Base-by-base conservation (phyloP, 2,329 filamentous ascomycete species). In the Trichoderma lentiforme region DNA sequence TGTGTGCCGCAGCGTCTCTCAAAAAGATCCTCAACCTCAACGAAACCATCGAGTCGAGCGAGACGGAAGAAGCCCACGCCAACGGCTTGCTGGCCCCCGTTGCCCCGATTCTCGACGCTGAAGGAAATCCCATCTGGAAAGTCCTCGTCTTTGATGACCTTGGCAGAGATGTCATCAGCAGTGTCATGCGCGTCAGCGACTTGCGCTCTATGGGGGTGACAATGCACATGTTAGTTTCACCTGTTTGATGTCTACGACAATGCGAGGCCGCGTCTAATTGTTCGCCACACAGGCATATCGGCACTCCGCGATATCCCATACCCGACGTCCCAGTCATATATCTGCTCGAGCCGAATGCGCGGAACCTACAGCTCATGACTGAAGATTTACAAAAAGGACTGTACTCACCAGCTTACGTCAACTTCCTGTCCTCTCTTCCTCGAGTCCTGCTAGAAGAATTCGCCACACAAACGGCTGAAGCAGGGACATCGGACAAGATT, bases 21-120 rank as follows among this genome's bases (percentile, higher is more conserved):
- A 94, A 97, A 85, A 95, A 94, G 83, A 94, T 99, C 78, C 89
- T 99, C 76, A 98, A 98, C 81, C 86, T 99, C 76, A 99, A 99
- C 83, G 91, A 96, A 78, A 87, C 89, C 83, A 73, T 87, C 84
- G 79, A 88, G 75, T 80, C 87, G 72, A 87, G 87, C 76, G 86
- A 89, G 71, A 84, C 87, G 64, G 88, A 93, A 73, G 92, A 94
- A 72, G 81, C 86, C 51, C 84, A 88, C 60, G 85, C 88, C 71
- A 91, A 91, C 78, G 91, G 90, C 65, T 82, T 91, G 11, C 84
- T 91, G 70, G 87, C 91, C 70, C 89, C 92, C 26, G 88, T 91
- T 47, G 91, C 91, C n/a, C 92, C 93, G 18, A 92, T 98, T 68
- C 85, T 97, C 73, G 94, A 94, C 76, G 88, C 93, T 61, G 92